Base-by-base conservation (phyloP, 306 rosid species). In the Begonia loranthoides region DNA sequence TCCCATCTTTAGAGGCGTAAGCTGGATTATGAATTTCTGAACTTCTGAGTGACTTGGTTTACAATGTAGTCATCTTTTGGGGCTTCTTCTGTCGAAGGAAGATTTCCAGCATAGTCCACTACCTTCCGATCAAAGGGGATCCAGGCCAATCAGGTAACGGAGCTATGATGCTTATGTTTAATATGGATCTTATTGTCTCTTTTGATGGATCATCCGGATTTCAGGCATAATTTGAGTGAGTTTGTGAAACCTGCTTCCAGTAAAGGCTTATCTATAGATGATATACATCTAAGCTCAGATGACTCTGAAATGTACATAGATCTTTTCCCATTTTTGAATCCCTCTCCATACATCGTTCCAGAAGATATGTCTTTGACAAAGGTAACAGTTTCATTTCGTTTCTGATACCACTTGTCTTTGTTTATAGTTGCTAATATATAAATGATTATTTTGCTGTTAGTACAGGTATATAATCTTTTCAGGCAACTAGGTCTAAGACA, bases 401-500 rank as follows among this genome's bases (percentile, higher is more conserved):
- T 59, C 54, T 54, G 15, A 13, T 41, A 57, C 34, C 13, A 22
- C 34, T 9, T 28, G 2, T 55, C 51, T 43, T 58, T 58, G 54
- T 52, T 60, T 50, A 62, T 56, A 21, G 43, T 39, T 68, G 51
- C 19, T 41, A 6, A 58, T 56, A 17, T 50, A 56, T 53, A 50
- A 60, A 55, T 63, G 60, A 63, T 61, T 40, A 57, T 43, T 45
- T 72, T 73, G 70, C 51, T 58, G 63, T 59, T 71, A 71, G n/a
- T 56, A 57, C 76, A 90, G 97, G 97, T 80, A 21, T 90, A 90
- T 72, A 90, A 90, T 76, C 92, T 90, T 60, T 90, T 90, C 75
- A 95, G 97, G 39, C 95, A 90, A 66, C 85, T 90, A 57, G 97
- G 97, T 55, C 69, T 90, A 75, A 85, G 97, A 62, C 97, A 90